These are phyloP conservation scores for Phytophthora melonis DNA, from an alignment of 352 stramenopile genomes.

Conservation along the genomic window DNA sequence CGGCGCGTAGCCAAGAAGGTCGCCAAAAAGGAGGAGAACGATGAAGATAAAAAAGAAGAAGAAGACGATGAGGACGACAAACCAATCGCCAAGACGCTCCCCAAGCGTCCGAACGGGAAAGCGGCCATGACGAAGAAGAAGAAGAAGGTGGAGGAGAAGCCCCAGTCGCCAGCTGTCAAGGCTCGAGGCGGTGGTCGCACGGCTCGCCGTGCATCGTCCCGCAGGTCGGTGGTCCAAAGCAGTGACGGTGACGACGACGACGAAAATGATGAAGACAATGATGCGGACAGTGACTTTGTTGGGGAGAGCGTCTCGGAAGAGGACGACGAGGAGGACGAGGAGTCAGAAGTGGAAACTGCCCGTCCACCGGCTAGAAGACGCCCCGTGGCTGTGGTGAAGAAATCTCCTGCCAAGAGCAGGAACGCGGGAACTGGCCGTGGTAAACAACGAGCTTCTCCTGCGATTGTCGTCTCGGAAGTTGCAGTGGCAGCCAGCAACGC, in stretches of 20 bases:
- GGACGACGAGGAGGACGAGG: slow-evolving; percentile 32
- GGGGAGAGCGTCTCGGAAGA: slow-evolving; percentile 46
- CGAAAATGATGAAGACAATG: slow-evolving; percentile 43
- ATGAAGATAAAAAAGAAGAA: slow-evolving; percentile 7
- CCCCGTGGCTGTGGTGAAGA: slow-evolving; percentile 11
- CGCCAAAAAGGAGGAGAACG: background rate
- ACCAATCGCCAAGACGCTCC: slow-evolving; percentile 8
- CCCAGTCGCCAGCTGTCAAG: slow-evolving; percentile 1
- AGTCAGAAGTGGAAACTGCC: slow-evolving; percentile 12
- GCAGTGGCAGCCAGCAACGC: slow-evolving; percentile 3
- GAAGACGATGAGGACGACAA: slow-evolving; percentile 11
- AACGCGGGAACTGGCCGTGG: slow-evolving; percentile 8
- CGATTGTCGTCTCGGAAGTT: background rate
- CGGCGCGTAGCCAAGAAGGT: slow-evolving; percentile 16
- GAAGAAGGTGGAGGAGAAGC: slow-evolving; percentile 20
- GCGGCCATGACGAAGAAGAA: slow-evolving; percentile 20
- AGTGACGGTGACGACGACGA: slow-evolving; percentile 32
- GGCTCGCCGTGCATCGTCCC: slow-evolving; percentile 14
- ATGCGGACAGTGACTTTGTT: slow-evolving; percentile 64
- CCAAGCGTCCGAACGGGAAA: slow-evolving; percentile 13
- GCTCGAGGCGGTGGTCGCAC: slow-evolving; percentile 20
- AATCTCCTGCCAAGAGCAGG: slow-evolving; percentile 24
- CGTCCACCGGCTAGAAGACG: slow-evolving; percentile 5
- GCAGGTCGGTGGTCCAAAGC: background rate
- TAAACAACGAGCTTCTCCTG: slow-evolving; percentile 1